Evolutionary conservation across 345 rosid genomes (phyloP), one percentile per base, ranked within the genome.

Genomic region (Sisymbrium irio): DNA sequence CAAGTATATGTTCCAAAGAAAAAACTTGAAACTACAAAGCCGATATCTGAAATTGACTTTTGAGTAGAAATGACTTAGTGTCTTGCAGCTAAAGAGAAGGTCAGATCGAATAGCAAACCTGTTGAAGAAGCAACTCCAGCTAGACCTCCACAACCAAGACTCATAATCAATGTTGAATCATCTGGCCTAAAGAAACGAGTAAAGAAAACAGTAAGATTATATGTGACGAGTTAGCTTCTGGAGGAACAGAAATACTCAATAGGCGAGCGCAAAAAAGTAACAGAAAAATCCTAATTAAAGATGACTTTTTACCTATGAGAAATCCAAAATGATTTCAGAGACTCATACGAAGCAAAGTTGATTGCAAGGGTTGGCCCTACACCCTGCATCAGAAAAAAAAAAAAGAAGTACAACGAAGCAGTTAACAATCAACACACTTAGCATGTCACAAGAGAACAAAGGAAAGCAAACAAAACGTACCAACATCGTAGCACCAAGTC

Each of bases 321-420:
- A 18, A 69, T 80, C 98, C 97, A 96, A 62, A 58, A 84, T 5
- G 96, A 83, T 78, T 88, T 83, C 59, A 90, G 1, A 55, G 82
- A 65, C 81, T 92, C 99, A 3, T 87, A 90, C 35, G 84, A 91
- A 2, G 93, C 82, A 77, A 96, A 96, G 80, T 95, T 86, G 72
- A 96, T 86, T 55, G 99, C 99, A 71, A 96, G 79, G 62, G 79
- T 96, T 10, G 99, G 99, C 59, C 95, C 98, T 69, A 96, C 97
- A 67, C 96, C 89, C 99, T 96, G 76, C 71, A 82, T 65, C 64
- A 62, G 11, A 69, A 10, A 44, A 27, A 27, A 22, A 22, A 49
- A 62, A 55, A 62, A 55, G 9, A 59, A 62, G 77, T 37, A 66
- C 17, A 7, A 14, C 4, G 47, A 64, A 64, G 14, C 37, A 49